Evolutionary conservation across 352 stramenopile genomes (phyloP).

Genomic region (Globisporangium abappressorium): DNA sequence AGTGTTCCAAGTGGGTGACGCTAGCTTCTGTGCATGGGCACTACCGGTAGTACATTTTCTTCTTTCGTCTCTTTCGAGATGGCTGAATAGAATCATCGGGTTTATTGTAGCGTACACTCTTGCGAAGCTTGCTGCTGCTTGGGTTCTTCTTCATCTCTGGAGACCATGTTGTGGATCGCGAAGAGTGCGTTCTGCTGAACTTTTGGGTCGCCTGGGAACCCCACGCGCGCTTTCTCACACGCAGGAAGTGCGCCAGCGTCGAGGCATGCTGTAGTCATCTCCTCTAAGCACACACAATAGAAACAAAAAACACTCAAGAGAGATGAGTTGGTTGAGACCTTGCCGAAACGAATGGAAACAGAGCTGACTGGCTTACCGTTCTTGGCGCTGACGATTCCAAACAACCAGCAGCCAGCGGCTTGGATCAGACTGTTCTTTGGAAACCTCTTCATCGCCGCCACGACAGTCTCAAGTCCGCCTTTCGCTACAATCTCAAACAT

Average conservation of each 20-base stretch:
- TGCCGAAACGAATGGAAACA: background rate
- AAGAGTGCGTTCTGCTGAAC: slow-evolving; percentile 53
- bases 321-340: background rate
- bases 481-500: slow-evolving; percentile 56
- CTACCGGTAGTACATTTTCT: no score
- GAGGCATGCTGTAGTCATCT: slow-evolving; percentile 44
- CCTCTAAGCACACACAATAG: slow-evolving; percentile 20
- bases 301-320: background rate
- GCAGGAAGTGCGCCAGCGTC: slow-evolving; percentile 44
- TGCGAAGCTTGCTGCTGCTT: slow-evolving; percentile 2
- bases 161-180: slow-evolving; percentile 39
- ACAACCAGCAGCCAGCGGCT: slow-evolving; percentile 50
- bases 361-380: slow-evolving; percentile 24
- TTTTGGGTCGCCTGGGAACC: slow-evolving; percentile 37
- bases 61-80: background rate
- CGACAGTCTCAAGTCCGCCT: slow-evolving; percentile 42
- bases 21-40: no score
- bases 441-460: slow-evolving; percentile 56
- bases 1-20: background rate
- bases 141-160: slow-evolving; percentile 14
- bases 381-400: slow-evolving; percentile 46
- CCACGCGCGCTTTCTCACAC: slow-evolving; percentile 51
- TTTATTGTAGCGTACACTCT: slow-evolving; percentile 15
- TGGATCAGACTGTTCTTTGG: slow-evolving; percentile 38
- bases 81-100: background rate